phyloP scores from a whole-genome alignment of 768 basidiomycete genomes.

The Melanogaster broomeanus region DNA sequence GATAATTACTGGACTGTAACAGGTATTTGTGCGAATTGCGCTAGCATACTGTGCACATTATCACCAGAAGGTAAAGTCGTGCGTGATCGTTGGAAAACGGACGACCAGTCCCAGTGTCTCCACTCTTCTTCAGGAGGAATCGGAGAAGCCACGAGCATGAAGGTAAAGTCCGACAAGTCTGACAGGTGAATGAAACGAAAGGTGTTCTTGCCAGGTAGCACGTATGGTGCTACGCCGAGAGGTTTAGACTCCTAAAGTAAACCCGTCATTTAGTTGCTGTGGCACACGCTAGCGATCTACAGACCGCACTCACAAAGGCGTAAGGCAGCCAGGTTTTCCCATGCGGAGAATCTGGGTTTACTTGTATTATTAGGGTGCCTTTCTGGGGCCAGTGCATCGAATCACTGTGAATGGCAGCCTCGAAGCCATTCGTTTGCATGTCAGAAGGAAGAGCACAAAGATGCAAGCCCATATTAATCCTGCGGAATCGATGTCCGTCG shows the following conservation, averaged over 20 bases:
- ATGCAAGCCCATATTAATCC: slow-evolving; percentile 19
- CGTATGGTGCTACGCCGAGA: slow-evolving; percentile 42
- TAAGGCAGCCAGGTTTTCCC: slow-evolving; percentile 46
- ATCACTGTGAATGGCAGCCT: slow-evolving; percentile 12
- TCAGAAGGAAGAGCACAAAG: slow-evolving; percentile 22
- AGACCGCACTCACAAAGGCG: slow-evolving; percentile 37
- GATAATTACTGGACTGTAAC: slow-evolving; percentile 17
- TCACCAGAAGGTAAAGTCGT: background rate
- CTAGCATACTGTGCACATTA: background rate
- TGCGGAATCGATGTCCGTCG: background rate
- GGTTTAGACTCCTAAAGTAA: slow-evolving; percentile 29
- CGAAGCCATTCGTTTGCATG: background rate
- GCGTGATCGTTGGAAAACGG: slow-evolving; percentile 1
- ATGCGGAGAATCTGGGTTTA: slow-evolving; percentile 39
- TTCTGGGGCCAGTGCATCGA: slow-evolving; percentile 43
- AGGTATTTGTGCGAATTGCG: slow-evolving; percentile 20
- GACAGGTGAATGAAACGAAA: slow-evolving; percentile 53
- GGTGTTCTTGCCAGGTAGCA: slow-evolving; percentile 47
- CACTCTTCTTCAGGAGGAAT: slow-evolving; percentile 21
- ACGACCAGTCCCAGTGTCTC: slow-evolving; percentile 26
- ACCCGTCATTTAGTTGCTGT: no score
- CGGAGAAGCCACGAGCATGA: slow-evolving; percentile 44
- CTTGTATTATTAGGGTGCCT: slow-evolving; percentile 45
- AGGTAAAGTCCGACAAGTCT: slow-evolving; percentile 41
- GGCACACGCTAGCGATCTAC: background rate